Percentiles rank a stretch among this genome's conserved stretches.
Evolutionary conservation across 441 rosid species (phyloP).

Genomic region (Mallotus repandus): DNA sequence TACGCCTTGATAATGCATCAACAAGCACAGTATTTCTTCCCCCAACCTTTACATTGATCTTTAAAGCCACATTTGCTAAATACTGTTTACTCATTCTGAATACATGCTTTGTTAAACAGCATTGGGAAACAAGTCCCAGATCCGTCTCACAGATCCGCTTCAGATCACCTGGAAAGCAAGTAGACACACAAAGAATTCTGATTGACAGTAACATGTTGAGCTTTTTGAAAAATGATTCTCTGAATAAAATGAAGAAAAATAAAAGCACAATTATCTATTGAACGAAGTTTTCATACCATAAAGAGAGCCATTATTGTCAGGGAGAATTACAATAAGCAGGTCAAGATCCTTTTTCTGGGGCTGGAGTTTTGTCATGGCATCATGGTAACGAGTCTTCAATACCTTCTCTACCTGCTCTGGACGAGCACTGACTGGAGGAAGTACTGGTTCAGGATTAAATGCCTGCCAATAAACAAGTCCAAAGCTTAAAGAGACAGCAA

Average conservation of each 20-base stretch:
- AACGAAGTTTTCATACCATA: slow-evolving; percentile 48
- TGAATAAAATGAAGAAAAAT: neutral
- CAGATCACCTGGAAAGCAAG: slow-evolving; percentile 65
- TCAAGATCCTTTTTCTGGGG: slow-evolving; percentile 73
- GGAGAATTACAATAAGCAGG: slow-evolving; percentile 84
- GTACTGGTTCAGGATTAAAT: slow-evolving; percentile 72
- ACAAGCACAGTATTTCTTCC: slow-evolving; percentile 93
- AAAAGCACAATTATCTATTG: neutral
- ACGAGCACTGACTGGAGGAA: slow-evolving; percentile 59
- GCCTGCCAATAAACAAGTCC: slow-evolving; percentile 43
- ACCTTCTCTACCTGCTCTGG: slow-evolving; percentile 90
- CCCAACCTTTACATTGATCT: slow-evolving; percentile 96
- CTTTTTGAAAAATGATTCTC: neutral
- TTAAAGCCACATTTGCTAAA: slow-evolving; percentile 83
- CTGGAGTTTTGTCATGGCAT: slow-evolving; percentile 66
- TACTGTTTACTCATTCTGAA: slow-evolving; percentile 80
- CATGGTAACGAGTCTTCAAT: slow-evolving; percentile 79
- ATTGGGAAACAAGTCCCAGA: slow-evolving; percentile 92
- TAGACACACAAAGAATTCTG: neutral
- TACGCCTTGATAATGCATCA: slow-evolving; percentile 82
- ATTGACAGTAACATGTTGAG: neutral
- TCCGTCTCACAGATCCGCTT: slow-evolving; percentile 96
- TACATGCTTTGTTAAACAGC: slow-evolving; percentile 87
- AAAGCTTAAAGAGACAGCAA: slow-evolving; percentile 4
- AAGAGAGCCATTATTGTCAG: slow-evolving; percentile 90